Base-by-base conservation (phyloP, 352 stramenopile genomes). In the Thraustochytrium striatum region DNA sequence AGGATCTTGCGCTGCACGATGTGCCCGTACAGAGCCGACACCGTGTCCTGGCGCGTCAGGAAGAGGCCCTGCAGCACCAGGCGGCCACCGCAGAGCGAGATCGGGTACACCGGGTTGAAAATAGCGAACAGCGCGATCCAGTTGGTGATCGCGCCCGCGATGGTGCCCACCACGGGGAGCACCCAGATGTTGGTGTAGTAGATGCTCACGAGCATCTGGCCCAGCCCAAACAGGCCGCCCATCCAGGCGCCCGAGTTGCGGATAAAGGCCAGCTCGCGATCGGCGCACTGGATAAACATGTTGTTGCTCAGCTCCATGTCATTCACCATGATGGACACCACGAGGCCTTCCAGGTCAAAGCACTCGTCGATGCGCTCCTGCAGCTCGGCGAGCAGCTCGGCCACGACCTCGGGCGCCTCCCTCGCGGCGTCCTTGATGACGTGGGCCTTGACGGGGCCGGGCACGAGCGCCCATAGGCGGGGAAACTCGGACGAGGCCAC, bases 91-190 rank as follows among this genome's bases (percentile, higher is more conserved):
- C 55, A 81, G 0, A 61, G 16, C 3, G 9, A 25, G 3, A 81
- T 88, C 5, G 92, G 91, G 44, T 96, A 88, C 55, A 96, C 88
- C 0, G 92, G 92, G 78, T 93, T 86, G 81, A 97, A 97, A 68
- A 97, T 95, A 87, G 95, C 93, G 80, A 95, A 93, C 35, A 97
- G 82, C 61, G 91, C 92, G 38, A 97, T 85, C 88, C 89, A 96
- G 82, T 97, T 97, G 11, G 92, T 96, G 62, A 95, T 87, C 3
- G 89, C 94, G n/a, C 92, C 91, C 9, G 96, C 92, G 25, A 97
- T 83, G 30, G 96, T 81, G 9, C 92, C 92, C n/a, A 95, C 86
- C 21, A 95, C 91, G 0, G 92, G 92, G 62, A 97, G 81, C n/a
- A 87, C 62, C 84, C 84, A 87, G 1, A 43, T 33, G 2, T 33